A percentile compares a stretch with the other conserved stretches of the same genome.
Evolutionary conservation across 2,329 filamentous ascomycete species (phyloP).

Genomic region (Aspergillus sp.): DNA sequence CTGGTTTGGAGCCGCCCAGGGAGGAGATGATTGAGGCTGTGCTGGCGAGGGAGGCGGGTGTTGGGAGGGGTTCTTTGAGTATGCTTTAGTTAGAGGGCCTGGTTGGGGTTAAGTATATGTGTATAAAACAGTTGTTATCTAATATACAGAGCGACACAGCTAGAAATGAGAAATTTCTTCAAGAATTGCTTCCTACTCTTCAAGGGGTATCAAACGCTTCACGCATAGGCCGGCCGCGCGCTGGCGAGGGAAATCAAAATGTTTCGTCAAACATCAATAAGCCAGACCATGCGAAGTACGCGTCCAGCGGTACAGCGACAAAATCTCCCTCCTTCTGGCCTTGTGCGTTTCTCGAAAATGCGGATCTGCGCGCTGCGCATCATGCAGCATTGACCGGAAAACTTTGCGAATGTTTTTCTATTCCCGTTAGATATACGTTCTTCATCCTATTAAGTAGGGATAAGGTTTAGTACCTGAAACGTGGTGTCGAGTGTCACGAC

Average conservation of each 20-base stretch:
- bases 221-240: constrained; percentile 23
- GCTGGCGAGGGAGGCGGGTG: too few species aligned
- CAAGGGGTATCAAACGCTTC: background rate
- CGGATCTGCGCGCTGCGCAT: constrained; percentile 7
- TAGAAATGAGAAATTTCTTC: background rate
- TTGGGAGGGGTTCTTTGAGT: too few species aligned
- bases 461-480: constrained; percentile 3
- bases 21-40: too few species aligned
- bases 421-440: background rate
- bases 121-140: too few species aligned
- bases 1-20: too few species aligned
- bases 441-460: background rate
- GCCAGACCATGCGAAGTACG: constrained; percentile 8
- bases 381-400: constrained; percentile 11
- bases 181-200: background rate
- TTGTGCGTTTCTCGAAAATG: constrained; percentile 11
- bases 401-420: constrained; percentile 12
- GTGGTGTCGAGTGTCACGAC: constrained; percentile 11
- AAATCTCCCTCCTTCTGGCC: constrained; percentile 6
- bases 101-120: too few species aligned
- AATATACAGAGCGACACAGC: too few species aligned
- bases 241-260: background rate
- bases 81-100: too few species aligned
- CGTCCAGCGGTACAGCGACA: constrained; percentile 12
- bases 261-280: background rate